Base-by-base conservation (phyloP, 805 yeast species). In the baker's yeast (Saccharomyces cerevisiae) region DNA sequence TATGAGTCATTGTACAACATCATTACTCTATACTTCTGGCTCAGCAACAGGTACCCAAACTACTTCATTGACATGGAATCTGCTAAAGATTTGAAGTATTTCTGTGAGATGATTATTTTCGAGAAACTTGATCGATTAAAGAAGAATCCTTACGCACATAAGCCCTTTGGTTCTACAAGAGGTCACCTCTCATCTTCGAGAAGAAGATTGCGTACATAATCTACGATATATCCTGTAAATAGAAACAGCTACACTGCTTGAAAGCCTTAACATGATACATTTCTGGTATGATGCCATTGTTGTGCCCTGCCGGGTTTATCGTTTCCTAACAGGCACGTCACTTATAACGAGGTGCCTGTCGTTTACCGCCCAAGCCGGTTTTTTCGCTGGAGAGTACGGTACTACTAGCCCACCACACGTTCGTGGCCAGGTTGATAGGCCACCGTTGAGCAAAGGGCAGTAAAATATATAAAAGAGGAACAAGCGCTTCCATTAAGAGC, bases 21-120 rank as follows among this genome's bases (percentile, higher is more conserved):
- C 48, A 76, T 88, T 17, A 77, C 83, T 60, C 70, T 87, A 6
- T 92, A 81, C 64, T 73, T 89, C 65, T 92, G 99, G 99, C 74
- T 92, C 57, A 78, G 87, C 53, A 91, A 88, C 67, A 75, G 97
- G 63, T 92, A 85, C 74, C 96, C 97, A 0, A 82, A 85, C 30
- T 77, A 82, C 51, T 88, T 90, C 61, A 79, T 86, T 17, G 96
- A 89, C 67, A 75, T 82, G 14, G 87, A 84, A 55, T 79, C 89
- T 49, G 96, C 96, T 0, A 67, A 70, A 26, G 87, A 86, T 53
- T 69, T 89, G 61, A 87, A 87, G 65, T 73, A 79, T 29, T 70
- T 87, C 56, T 81, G 89, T 51, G 96, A 91, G 56, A 61, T 72
- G 57, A 70, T 69, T 47, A 75, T 76, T 41, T 75, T 74, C 55